Conservation (phyloP, 1,284 basidiomycete genomes). For the Ganoderma boninense region DNA sequence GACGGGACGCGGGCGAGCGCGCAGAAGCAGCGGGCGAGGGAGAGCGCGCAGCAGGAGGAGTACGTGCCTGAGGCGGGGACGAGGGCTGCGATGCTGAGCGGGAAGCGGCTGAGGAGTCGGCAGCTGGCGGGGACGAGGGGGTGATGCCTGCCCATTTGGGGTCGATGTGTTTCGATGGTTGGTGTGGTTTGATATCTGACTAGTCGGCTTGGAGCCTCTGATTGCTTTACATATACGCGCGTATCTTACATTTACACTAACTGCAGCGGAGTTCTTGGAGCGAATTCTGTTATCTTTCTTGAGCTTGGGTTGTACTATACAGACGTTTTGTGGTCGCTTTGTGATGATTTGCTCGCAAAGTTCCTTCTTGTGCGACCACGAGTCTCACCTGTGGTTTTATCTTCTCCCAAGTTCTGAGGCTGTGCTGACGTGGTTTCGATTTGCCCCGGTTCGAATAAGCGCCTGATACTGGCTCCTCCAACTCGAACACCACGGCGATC, state of each 20-base stretch:
- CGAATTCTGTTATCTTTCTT: neutral
- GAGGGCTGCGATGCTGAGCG: constrained; percentile 8
- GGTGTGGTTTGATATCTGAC: neutral
- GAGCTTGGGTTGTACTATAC: neutral
- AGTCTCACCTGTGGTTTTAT: too few species aligned
- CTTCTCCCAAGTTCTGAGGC: too few species aligned
- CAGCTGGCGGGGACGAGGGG: neutral
- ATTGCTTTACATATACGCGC: neutral
- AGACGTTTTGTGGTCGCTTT: neutral
- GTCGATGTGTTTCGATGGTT: neutral
- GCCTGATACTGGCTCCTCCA: too few species aligned
- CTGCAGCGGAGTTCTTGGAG: too few species aligned
- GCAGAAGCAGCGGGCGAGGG: constrained; percentile 17
- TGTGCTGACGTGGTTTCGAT: too few species aligned
- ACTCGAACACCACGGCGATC: neutral
- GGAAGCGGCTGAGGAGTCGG: neutral
- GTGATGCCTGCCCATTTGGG: neutral
- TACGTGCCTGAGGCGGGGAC: constrained; percentile 19
- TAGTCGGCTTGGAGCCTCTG: neutral
- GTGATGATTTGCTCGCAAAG: neutral
- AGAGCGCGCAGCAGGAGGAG: constrained; percentile 1
- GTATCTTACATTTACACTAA: neutral
- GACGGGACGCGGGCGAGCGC: constrained; percentile 24
- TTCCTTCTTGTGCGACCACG: too few species aligned
- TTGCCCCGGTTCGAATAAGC: neutral